phyloP scores from a whole-genome alignment of 306 rosid species.

The Cucurbita pepo region DNA sequence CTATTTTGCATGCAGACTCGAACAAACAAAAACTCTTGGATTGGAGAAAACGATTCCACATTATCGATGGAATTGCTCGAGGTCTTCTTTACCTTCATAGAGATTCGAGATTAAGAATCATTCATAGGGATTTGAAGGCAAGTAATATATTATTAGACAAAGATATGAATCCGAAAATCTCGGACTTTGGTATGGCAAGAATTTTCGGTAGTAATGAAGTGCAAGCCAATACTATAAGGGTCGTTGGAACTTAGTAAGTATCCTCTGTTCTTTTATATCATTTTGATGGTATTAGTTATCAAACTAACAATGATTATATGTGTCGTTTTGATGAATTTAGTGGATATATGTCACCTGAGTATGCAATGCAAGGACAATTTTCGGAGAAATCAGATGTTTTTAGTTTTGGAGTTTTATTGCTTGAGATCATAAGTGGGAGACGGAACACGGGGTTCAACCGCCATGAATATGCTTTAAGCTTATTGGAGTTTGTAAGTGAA shows the following conservation, averaged over 20 bases:
- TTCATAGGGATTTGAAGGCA: not conserved
- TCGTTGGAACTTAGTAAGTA: slow-evolving; percentile 5
- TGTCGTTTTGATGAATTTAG: not conserved
- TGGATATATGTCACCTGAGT: not conserved
- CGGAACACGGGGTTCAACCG: not conserved
- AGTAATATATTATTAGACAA: not conserved
- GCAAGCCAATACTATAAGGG: not conserved
- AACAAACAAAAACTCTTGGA: not conserved
- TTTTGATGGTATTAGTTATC: not conserved
- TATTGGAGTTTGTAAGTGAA: not conserved
- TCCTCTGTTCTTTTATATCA: not conserved
- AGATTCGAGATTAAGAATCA: not conserved
- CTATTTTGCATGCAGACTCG: not conserved
- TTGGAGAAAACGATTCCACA: not conserved
- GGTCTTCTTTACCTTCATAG: not conserved
- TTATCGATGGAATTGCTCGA: slow-evolving; percentile 1
- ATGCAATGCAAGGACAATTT: not conserved
- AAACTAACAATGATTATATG: not conserved
- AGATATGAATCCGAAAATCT: not conserved
- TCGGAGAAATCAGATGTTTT: slow-evolving; percentile 1
- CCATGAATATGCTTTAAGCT: not conserved
- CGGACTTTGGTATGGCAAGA: not conserved
- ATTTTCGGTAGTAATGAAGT: not conserved
- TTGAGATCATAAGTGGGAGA: not conserved
- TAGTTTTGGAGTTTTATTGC: not conserved